Base-by-base conservation (phyloP, 768 basidiomycete species). In the Pleurotus djamor region DNA sequence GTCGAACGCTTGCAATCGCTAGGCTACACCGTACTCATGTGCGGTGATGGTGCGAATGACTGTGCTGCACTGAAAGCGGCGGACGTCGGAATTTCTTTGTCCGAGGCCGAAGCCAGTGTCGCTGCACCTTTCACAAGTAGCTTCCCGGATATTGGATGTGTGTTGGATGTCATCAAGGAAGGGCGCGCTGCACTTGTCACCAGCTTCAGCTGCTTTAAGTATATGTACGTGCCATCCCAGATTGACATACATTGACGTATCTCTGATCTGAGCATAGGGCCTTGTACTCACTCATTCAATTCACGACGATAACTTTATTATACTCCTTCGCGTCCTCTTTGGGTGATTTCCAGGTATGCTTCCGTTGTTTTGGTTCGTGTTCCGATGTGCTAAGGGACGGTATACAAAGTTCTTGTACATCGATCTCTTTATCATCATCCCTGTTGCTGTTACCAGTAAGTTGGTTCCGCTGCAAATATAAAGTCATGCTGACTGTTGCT, bases 121-220 rank as follows among this genome's bases (percentile, higher is more conserved):
- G 97, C 97, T 4, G 97, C 97, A 5, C 97, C 97, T 0, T 98
- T 99, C 71, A 98, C 97, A 4, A 91, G 91, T 62, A 89, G 87
- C 48, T 92, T 87, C 0, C 92, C 97, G 2, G 97, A 99, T 72
- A 96, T 99, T 67, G 85, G 90, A 45, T 99, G 97, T 69, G 93
- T 98, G 47, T 81, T 98, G 34, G 95, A 98, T 65, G 91, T 99
- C 54, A 96, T 99, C 76, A 94, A 89, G 67, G 96, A 99, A 69
- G 97, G 97, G 6, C 82, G 97, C 47, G 93, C 94, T 6, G 96
- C 97, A 0, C 79, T 99, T 56, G 96, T 97, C 56, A 98, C 97
- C 1, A 96, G 94, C 71, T 99, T 99, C 74, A 96, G 94, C 64
- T 98, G 96, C 76, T 99, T 99, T 86, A 99, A 99, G 74, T 99